Evolutionary conservation across 1,284 basidiomycete species (phyloP).

Genomic region (Gymnopus androsaceus): DNA sequence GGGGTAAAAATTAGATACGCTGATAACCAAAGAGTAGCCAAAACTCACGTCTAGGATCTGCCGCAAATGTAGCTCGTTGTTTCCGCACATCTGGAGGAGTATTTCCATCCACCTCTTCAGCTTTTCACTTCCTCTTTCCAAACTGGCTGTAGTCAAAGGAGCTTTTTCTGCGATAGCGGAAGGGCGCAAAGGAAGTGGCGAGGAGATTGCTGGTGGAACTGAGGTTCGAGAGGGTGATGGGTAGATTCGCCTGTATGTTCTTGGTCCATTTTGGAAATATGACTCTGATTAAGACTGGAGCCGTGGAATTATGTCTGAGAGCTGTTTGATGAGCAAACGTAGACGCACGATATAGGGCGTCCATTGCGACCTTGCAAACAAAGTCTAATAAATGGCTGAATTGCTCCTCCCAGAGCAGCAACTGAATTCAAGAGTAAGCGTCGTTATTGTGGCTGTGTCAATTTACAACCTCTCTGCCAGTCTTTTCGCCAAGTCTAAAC

Average conservation of each 20-base stretch:
- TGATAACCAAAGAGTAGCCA: slow-evolving; percentile 9
- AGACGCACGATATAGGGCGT: not conserved
- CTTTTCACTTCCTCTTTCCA: slow-evolving; percentile 46
- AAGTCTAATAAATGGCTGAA: too few species aligned
- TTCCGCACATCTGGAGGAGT: slow-evolving; percentile 47
- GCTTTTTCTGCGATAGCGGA: not conserved
- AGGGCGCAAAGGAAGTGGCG: slow-evolving; percentile 4
- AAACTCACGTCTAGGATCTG: slow-evolving; percentile 45
- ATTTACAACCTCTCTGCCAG: slow-evolving; percentile 12
- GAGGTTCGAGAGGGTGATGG: not conserved
- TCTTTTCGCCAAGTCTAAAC: slow-evolving; percentile 68
- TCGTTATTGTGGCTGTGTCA: slow-evolving; percentile 1
- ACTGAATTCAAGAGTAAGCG: too few species aligned
- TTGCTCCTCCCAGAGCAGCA: too few species aligned
- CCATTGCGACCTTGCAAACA: too few species aligned
- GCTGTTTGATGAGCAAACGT: not conserved
- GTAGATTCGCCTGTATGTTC: not conserved
- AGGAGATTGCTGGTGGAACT: not conserved
- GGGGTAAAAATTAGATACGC: slow-evolving; percentile 9
- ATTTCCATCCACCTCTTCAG: slow-evolving; percentile 45
- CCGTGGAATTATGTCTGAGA: slow-evolving; percentile 3
- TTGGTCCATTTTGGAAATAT: not conserved
- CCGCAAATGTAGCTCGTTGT: slow-evolving; percentile 45
- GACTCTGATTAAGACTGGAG: not conserved
- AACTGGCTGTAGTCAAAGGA: slow-evolving; percentile 1